Evolutionary conservation across 495 filamentous ascomycete species (phyloP), one percentile per base, ranked within the genome.

Genomic region (Penicillium subrubescens): DNA sequence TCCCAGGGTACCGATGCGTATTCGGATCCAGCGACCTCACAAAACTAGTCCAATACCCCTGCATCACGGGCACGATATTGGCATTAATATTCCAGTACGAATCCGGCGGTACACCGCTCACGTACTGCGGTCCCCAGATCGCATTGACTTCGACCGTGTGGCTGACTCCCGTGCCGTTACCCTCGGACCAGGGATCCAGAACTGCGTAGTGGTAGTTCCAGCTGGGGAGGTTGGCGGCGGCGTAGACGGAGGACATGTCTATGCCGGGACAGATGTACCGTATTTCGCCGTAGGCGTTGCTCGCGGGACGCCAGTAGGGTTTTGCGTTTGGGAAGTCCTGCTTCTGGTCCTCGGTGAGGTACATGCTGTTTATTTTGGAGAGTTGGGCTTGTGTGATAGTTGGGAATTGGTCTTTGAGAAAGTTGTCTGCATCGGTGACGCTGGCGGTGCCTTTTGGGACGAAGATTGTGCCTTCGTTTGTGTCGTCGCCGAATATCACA

Each of bases 181-280:
- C 73, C 17, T 80, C 77, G 27, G 82, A 71, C 1, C 63, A 53
- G 0, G 81, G 78, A 63, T 89, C 86, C 39, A 81, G 62, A 3
- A 92, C 89, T 63, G 88, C 87, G 68, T 85, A 92, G 35, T 85
- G 85, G 67, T 92, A 93, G 67, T 84, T 86, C 81, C 84, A 90
- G 58, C 76, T 83, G 25, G 67, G 55, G 4, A 77, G 17, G 17
- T 77, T 79, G 29, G 78, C 71, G 8, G 67, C 46, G 7, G 76
- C 68, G 64, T 83, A 79, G 0, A 78, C 71, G 5, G 77, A 71
- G 17, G 81, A 85, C 73, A 89, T 74, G 70, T 80, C 86, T 23
- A 90, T 77, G 1, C 83, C 83, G 0, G 89, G 89, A 60, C 90
- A 93, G 68, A 81, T 88, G 75, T 92, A 92, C n/a, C 89, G 84